phyloP scores from a whole-genome alignment of 148 eudicot genomes.

The Silene latifolia region DNA sequence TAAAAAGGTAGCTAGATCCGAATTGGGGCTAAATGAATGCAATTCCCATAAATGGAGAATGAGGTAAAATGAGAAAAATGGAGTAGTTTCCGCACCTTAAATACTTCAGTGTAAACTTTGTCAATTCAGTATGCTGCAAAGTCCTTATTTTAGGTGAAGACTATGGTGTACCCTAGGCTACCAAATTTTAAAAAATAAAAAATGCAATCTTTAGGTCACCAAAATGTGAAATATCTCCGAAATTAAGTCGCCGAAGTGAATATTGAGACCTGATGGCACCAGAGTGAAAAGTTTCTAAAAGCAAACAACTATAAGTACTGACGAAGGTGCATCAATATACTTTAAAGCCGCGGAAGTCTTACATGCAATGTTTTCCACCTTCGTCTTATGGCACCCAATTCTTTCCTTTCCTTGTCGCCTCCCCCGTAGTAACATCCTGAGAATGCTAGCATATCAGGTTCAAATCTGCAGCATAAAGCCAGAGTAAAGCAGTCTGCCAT shows the following conservation, averaged over 20 bases:
- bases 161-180: too few species aligned
- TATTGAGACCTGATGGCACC: not conserved
- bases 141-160: too few species aligned
- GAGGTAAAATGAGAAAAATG: not conserved
- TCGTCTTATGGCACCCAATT: conserved; percentile 72
- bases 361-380: conserved; percentile 99
- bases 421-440: conserved; percentile 99
- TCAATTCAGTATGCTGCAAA: too few species aligned
- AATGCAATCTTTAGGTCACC: not conserved
- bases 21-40: too few species aligned
- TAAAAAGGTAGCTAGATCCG: too few species aligned
- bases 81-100: not conserved
- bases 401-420: conserved; percentile 82
- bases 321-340: not conserved
- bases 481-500: conserved; percentile 8
- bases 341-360: conserved; percentile 29
- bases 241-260: not conserved
- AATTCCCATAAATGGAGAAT: too few species aligned
- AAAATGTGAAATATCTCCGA: too few species aligned
- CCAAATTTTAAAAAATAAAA: too few species aligned
- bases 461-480: conserved; percentile 61
- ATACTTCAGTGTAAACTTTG: too few species aligned
- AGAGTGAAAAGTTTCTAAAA: too few species aligned
- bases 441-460: conserved; percentile 99
- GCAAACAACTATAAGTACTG: too few species aligned